A percentile compares a stretch with the other conserved stretches of the same genome.
These are phyloP conservation scores for Starmerella davenportii DNA, from an alignment of 805 yeast species.

Conservation along the genomic window DNA sequence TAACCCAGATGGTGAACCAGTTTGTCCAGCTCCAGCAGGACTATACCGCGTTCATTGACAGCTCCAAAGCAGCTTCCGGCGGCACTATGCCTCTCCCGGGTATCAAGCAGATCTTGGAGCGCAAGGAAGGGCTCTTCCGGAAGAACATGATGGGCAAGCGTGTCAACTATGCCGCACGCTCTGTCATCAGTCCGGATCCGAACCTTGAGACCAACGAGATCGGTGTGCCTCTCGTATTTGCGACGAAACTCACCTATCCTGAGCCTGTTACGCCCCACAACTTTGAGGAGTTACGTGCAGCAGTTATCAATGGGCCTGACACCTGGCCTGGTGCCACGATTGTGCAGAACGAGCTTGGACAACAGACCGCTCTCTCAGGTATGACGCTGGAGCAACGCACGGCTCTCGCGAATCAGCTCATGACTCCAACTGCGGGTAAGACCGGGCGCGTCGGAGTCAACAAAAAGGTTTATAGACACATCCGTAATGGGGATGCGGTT, in stretches of 20 bases:
- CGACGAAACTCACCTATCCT: slow-evolving; percentile 85
- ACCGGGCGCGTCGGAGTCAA: slow-evolving; percentile 28
- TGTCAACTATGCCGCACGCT: slow-evolving; percentile 96
- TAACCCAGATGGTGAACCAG: slow-evolving; percentile 84
- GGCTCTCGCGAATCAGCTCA: slow-evolving; percentile 80
- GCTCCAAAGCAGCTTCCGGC: slow-evolving; percentile 70
- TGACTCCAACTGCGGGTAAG: slow-evolving; percentile 43
- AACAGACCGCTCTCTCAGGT: slow-evolving; percentile 59
- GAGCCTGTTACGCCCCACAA: slow-evolving; percentile 93
- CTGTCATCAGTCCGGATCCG: slow-evolving; percentile 98
- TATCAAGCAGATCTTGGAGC: slow-evolving; percentile 90
- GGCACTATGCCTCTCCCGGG: slow-evolving; percentile 77
- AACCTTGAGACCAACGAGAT: slow-evolving; percentile 93
- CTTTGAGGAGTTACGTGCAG: slow-evolving; percentile 75
- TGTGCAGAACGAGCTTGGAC: slow-evolving; percentile 89
- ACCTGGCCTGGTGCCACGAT: slow-evolving; percentile 98
- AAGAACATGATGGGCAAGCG: slow-evolving; percentile 93
- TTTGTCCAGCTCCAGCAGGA: slow-evolving; percentile 91
- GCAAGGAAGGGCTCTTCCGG: slow-evolving; percentile 84
- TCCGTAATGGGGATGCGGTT: slow-evolving; percentile 86
- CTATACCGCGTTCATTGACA: slow-evolving; percentile 83
- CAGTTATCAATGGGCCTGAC: slow-evolving; percentile 94
- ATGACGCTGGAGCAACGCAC: slow-evolving; percentile 89
- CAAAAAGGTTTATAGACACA: slow-evolving; percentile 89
- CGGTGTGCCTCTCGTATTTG: slow-evolving; percentile 98